These are phyloP conservation scores for Mycena maculata DNA, from an alignment of 768 basidiomycete genomes.

Conservation along the genomic window DNA sequence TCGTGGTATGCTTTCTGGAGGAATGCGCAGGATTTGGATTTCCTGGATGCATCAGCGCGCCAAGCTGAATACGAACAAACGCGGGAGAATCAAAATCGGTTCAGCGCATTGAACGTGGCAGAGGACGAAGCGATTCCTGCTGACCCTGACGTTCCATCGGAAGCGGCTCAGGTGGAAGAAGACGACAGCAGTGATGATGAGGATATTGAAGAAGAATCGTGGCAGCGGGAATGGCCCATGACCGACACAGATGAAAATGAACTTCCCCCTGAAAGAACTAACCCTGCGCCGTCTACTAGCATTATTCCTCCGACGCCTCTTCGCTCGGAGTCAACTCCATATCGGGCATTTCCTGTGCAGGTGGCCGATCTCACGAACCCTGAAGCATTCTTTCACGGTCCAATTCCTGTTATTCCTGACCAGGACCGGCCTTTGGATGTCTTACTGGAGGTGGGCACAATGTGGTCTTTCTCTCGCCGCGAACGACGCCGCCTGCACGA, in stretches of 20 bases:
- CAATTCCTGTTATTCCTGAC: slow-evolving; percentile 52
- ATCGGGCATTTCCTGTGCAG: slow-evolving; percentile 4
- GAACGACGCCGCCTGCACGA: slow-evolving; percentile 61
- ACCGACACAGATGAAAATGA: background rate
- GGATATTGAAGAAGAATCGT: slow-evolving; percentile 43
- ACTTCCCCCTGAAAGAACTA: background rate
- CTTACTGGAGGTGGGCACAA: slow-evolving; percentile 49
- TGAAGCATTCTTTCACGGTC: slow-evolving; percentile 48
- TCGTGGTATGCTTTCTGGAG: slow-evolving; percentile 66
- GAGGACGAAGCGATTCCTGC: background rate
- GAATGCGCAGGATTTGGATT: slow-evolving; percentile 57
- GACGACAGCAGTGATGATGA: slow-evolving; percentile 34
- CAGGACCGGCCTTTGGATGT: slow-evolving; percentile 50
- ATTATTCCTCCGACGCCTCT: background rate
- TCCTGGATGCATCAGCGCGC: slow-evolving; percentile 45
- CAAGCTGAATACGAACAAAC: slow-evolving; percentile 16
- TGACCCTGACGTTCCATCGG: slow-evolving; percentile 5
- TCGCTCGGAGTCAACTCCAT: background rate
- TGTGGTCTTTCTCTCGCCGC: slow-evolving; percentile 65
- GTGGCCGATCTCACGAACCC: slow-evolving; percentile 43
- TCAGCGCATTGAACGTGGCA: slow-evolving; percentile 3
- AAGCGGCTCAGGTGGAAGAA: slow-evolving; percentile 9
- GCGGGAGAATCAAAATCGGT: slow-evolving; percentile 23
- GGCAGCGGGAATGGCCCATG: slow-evolving; percentile 39
- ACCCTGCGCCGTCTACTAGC: background rate